Evolutionary conservation across 148 eudicot species (phyloP), one percentile per base, ranked within the genome.

Genomic region (Gaultheria prostrata): DNA sequence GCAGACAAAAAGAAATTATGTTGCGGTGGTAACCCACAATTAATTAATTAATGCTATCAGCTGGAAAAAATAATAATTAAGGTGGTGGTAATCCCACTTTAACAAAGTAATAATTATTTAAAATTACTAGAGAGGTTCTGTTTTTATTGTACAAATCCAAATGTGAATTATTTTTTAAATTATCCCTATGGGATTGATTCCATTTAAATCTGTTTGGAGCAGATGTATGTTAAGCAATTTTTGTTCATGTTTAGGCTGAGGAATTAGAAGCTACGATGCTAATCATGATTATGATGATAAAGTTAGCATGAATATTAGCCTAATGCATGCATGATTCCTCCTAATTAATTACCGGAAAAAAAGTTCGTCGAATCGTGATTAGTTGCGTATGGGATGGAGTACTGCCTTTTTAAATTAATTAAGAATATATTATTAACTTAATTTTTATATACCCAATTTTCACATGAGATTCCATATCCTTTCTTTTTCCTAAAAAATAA

Each of bases 21-120:
- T 32, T 82, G 33, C 77, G 77, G 84, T 85, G 87, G 84, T 70
- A 56, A 65, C 79, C 87, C 87, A 85, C 82, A 30, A 72, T 26
- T 8, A 65, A 65, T 67, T n/a, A 80, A 50, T 8, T 80, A 67
- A 49, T 8, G 70, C 49, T n/a, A n/a, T n/a, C n/a, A 46, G 75
- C 59, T 28, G 0, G 46, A 51, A 18, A 21, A 46, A 51, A 80
- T 35, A 45, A 3, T 6, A 43, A 67, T 67, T 24, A 18, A 65
- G 39, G 57, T 26, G 24, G 76, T 65, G 76, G 26, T 48, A 80
- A 80, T 65, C 83, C 83, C 83, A 80, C 83, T 80, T 45, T 46
- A 15, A 54, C 8, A 45, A 80, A 80, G 57, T 24, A 80, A 45
- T 7, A 39, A 43, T 57, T 35, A 2, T 65, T 65, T 65, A 80